phyloP scores from a whole-genome alignment of 2,329 filamentous ascomycete genomes.

The Aspergillus glaucus region DNA sequence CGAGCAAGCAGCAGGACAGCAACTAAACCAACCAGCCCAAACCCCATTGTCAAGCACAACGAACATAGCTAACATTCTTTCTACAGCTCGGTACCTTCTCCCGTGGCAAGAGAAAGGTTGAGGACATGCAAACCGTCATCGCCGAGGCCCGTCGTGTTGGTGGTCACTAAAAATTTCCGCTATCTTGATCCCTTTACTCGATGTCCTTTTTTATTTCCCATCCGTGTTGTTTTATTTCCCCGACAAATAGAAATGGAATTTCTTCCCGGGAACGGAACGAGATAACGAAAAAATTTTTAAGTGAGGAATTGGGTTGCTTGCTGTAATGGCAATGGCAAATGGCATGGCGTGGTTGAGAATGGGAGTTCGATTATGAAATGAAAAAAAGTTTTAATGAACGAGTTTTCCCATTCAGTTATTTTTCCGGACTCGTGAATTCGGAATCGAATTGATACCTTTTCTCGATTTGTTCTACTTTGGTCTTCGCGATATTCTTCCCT shows the following conservation, averaged over 20 bases:
- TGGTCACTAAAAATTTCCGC: conserved; percentile 53
- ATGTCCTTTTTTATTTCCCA: background rate
- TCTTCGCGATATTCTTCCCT: too few species aligned
- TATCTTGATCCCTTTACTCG: background rate
- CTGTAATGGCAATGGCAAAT: background rate
- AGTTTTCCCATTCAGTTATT: too few species aligned
- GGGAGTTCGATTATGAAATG: background rate
- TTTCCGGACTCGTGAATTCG: too few species aligned
- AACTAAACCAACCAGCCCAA: background rate
- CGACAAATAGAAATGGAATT: background rate
- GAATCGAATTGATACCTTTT: too few species aligned
- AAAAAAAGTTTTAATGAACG: background rate
- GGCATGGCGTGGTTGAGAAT: background rate
- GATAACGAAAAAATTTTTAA: background rate
- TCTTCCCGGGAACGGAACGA: background rate
- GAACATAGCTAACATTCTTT: conserved; percentile 14
- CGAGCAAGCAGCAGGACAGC: background rate
- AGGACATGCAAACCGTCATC: conserved; percentile 97
- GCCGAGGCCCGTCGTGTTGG: conserved; percentile 77
- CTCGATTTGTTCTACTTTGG: too few species aligned
- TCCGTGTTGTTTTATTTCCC: background rate
- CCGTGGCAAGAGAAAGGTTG: conserved; percentile 98
- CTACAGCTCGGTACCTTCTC: conserved; percentile 90
- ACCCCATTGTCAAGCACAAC: background rate
- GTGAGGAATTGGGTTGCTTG: background rate